A percentile compares a stretch with the other conserved stretches of the same genome.
Conservation (phyloP, 163 green algal species). For the Chlamydomonas reinhardtii region DNA sequence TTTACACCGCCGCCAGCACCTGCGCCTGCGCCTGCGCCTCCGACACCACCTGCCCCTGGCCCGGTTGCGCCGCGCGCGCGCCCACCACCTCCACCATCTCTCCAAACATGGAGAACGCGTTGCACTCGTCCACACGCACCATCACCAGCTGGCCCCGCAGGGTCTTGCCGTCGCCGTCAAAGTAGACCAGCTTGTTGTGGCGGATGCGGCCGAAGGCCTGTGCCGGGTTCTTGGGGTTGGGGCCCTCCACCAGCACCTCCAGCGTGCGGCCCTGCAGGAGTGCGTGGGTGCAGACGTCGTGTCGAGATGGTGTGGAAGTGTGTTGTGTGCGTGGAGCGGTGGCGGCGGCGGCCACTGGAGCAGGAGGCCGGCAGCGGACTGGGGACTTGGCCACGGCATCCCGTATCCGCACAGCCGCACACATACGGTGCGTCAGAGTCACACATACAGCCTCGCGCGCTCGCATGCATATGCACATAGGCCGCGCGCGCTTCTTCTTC, state of each 20-base stretch:
- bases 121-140: conserved; percentile 78
- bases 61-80: conserved; percentile 3
- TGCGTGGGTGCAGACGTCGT: no score
- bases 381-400: no score
- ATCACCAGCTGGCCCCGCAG: conserved; percentile 83
- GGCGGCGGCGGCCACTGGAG: no score
- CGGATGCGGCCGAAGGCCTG: conserved; percentile 89
- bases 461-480: no score
- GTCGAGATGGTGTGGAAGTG: no score
- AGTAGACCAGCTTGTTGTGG: conserved; percentile 97
- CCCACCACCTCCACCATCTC: conserved; percentile 59
- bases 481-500: no score
- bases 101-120: conserved; percentile 88
- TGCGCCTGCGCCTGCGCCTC: background rate
- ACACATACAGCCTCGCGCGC: no score
- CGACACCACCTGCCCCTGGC: background rate
- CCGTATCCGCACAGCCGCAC: no score
- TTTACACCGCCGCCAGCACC: background rate
- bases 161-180: conserved; percentile 77
- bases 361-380: no score
- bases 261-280: conserved; percentile 62
- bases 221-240: conserved; percentile 74
- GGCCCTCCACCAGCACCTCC: conserved; percentile 90
- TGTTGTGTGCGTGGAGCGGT: no score
- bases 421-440: no score